Base-by-base conservation (phyloP, 495 filamentous ascomycete species). In the Neohortaea acidophila region DNA sequence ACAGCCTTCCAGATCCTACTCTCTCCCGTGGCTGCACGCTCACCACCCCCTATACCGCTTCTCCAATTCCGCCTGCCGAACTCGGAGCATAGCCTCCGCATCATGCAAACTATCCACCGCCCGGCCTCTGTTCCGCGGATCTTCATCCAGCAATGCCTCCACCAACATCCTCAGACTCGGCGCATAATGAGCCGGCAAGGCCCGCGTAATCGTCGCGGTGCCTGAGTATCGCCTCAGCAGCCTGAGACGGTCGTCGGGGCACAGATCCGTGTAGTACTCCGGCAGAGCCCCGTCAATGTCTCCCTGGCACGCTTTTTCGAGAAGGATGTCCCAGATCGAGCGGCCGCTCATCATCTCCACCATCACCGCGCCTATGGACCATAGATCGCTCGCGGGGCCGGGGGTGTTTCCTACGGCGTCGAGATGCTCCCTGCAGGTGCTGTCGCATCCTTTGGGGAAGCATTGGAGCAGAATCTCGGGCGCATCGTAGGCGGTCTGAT, bases 261-360 rank as follows among this genome's bases (percentile, higher is more conserved):
- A n/a, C n/a, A n/a, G n/a, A n/a, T n/a, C n/a, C n/a, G n/a, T 20
- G 32, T 34, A 34, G 15, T 21, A 21, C 5, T 21, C 8, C 8
- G 32, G 32, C 13, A 34, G 17, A 20, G 32, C 32, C 9, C 3
- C 4, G 19, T 20, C 32, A 21, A 34, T 34, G 4, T 34, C 32
- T 3, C 9, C 32, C 10, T 20, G 14, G 10, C 10, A 12, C 3
- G 14, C 32, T 34, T 20, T 34, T 13, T 34, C 9, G 32, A 15
- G 32, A 21, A 41, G 28, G 3, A 33, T 12, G 8, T 41, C 29
- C 38, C 38, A 41, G 5, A 41, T 14, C 12, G 26, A 12, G 12
- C 28, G 17, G n/a, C 38, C 29, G 17, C 2, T 32, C 38, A 41
- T 41, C 38, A 41, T 41, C 13, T 27, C 17, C 2, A 41, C 38